Base-by-base conservation (phyloP, 352 stramenopile species). In the Phytopythium montanum region DNA sequence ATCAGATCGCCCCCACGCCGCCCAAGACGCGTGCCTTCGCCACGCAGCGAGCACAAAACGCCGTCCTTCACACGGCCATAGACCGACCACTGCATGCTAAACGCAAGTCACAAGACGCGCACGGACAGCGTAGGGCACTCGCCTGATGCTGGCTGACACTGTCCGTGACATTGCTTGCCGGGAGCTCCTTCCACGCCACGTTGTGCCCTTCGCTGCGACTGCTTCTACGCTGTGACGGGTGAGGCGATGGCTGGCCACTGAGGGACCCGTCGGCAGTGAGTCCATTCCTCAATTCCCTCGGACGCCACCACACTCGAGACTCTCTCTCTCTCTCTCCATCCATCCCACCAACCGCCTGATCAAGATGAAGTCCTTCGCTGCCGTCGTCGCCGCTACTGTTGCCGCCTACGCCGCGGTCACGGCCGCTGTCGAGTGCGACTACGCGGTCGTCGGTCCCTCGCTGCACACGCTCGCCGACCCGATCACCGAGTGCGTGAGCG, bases 381-480 rank as follows among this genome's bases (percentile, higher is more conserved):
- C 34, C 28, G 7, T 52, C 42, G 42, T 42, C 19, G 42, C 42
- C 29, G 55, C 55, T n/a, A 45, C 41, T 60, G 21, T 34, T 29
- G 21, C 28, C n/a, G 41, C n/a, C 23, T 33, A 31, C 33, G 51
- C 51, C 29, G 51, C 31, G 26, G 7, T 60, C 3, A 41, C 41
- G 18, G 26, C 50, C 16, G 60, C 60, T 18, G 60, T 56, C 8
- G 45, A 54, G 25, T 65, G 60, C 45, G 60, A 56, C 52, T 65
- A 65, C 53, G 34, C 60, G 12, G 46, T 55, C 23, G 60, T 65
- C 21, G 60, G 39, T 8, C 60, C 60, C 19, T 21, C 31, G 52
- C 60, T 65, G 41, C 60, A 65, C 41, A 57, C 52, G 34, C 60
- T 65, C 34, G 60, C 23, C 16, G 41, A 55, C 51, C 52, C 46